Conservation (phyloP, 2,329 filamentous ascomycete species). For the Gnomoniopsis smithogilvyi region DNA sequence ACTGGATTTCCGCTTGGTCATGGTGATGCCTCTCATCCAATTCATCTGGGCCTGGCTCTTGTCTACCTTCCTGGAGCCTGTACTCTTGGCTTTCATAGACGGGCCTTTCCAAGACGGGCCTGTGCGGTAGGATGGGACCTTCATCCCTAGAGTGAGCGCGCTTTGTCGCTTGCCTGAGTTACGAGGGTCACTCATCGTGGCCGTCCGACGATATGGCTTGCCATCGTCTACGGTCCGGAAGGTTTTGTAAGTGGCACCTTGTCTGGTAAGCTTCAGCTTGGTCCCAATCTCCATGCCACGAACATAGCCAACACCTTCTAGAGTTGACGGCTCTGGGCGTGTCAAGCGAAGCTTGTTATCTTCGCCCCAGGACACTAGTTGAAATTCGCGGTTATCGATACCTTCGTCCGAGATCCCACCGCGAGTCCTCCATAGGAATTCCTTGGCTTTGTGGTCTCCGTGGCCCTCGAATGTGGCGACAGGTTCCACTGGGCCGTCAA, state of each 20-base stretch:
- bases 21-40: constrained; percentile 68
- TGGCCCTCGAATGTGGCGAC: constrained; percentile 60
- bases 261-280: constrained; percentile 71
- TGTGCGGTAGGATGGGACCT: constrained; percentile 33
- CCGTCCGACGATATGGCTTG: constrained; percentile 53
- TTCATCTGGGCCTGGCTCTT: constrained; percentile 57
- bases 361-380: constrained; percentile 88
- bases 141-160: constrained; percentile 35
- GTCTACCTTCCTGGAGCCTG: constrained; percentile 38
- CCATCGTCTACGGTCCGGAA: constrained; percentile 71
- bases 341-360: constrained; percentile 81
- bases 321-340: constrained; percentile 61
- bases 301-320: constrained; percentile 68
- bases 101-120: constrained; percentile 50
- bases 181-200: constrained; percentile 61
- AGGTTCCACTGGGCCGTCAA: constrained; percentile 44
- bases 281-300: constrained; percentile 65
- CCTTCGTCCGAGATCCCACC: constrained; percentile 64
- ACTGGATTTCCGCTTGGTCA: constrained; percentile 52
- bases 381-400: constrained; percentile 84
- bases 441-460: constrained; percentile 71
- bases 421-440: constrained; percentile 85
- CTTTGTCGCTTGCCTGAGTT: constrained; percentile 40
- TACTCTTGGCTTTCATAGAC: constrained; percentile 56
- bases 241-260: constrained; percentile 79